Evolutionary conservation across 306 rosid species (phyloP).

Genomic region (Cucurbita pepo): DNA sequence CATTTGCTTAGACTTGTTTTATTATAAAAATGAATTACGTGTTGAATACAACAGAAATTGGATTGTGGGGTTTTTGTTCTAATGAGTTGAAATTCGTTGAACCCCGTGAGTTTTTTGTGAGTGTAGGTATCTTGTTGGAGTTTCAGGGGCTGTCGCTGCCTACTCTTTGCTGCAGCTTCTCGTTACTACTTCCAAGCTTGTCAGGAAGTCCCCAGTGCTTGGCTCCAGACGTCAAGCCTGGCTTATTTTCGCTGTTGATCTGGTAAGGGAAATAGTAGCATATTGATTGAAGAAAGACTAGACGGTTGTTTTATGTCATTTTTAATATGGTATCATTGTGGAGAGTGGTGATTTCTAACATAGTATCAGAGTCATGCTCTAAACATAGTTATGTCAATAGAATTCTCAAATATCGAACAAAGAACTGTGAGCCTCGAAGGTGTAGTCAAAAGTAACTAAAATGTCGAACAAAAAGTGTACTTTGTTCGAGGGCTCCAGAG

Average conservation of each 20-base stretch:
- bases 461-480: too few relatives aligned
- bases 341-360: too few relatives aligned
- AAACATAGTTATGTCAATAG: too few relatives aligned
- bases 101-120: conserved; percentile 8
- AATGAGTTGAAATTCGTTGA: conserved; percentile 8
- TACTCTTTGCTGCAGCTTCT: conserved; percentile 68
- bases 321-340: too few relatives aligned
- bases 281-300: background rate
- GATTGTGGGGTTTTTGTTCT: background rate
- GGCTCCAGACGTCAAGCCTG: conserved; percentile 73
- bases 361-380: too few relatives aligned
- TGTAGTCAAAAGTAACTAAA: too few relatives aligned
- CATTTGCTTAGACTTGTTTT: background rate
- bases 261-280: conserved; percentile 26
- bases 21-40: background rate
- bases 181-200: conserved; percentile 39
- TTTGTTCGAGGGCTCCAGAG: too few relatives aligned
- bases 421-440: too few relatives aligned
- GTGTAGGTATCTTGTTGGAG: conserved; percentile 65
- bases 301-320: background rate
- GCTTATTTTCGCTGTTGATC: conserved; percentile 75
- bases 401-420: too few relatives aligned
- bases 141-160: conserved; percentile 50
- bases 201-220: conserved; percentile 38
- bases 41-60: background rate